Evolutionary conservation across 2,329 filamentous ascomycete genomes (phyloP).

Genomic region (Coniochaeta sp.): DNA sequence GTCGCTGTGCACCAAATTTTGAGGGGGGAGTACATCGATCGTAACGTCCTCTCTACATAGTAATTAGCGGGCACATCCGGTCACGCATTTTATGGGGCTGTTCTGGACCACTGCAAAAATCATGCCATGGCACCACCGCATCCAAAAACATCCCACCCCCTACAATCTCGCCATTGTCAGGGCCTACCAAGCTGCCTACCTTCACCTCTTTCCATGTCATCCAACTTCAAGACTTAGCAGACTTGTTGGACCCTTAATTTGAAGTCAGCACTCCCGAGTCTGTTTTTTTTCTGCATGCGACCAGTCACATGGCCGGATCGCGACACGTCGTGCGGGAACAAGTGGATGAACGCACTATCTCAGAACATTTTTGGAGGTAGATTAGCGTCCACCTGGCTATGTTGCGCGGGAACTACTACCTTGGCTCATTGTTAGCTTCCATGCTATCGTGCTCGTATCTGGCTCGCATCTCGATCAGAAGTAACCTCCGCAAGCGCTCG

Average conservation of each 20-base stretch:
- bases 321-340: neutral
- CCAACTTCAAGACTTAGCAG: too few species aligned
- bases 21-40: neutral
- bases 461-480: too few species aligned
- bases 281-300: neutral
- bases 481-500: too few species aligned
- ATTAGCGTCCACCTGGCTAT: too few species aligned
- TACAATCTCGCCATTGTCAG: neutral
- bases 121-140: neutral
- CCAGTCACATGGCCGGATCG: neutral
- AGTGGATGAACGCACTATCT: neutral
- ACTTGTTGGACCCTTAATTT: too few species aligned
- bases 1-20: neutral
- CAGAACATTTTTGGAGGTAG: too few species aligned
- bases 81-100: neutral
- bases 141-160: neutral
- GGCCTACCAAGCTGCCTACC: too few species aligned
- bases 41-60: neutral
- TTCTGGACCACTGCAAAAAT: neutral
- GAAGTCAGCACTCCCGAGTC: too few species aligned
- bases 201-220: neutral
- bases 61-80: neutral
- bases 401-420: too few species aligned
- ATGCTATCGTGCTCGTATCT: neutral
- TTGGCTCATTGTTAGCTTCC: too few species aligned